Conservation (phyloP, 2,329 filamentous ascomycete species). For the Fusarium camptoceras region DNA sequence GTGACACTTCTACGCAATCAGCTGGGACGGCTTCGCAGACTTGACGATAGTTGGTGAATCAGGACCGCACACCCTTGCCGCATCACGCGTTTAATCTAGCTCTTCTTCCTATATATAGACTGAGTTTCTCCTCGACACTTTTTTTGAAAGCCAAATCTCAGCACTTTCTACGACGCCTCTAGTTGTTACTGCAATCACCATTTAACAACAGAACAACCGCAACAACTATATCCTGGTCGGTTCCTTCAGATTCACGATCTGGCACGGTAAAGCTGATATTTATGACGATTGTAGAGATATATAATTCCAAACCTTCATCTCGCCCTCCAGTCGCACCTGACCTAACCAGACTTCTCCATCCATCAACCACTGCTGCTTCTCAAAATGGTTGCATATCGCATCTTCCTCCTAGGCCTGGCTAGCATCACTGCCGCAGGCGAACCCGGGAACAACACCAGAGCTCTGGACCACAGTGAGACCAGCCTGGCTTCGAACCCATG, state of each 20-base stretch:
- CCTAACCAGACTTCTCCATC: accelerated
- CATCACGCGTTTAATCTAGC: accelerated
- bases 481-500: background rate
- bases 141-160: background rate
- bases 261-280: too few species aligned
- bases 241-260: too few species aligned
- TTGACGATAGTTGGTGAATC: background rate
- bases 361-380: background rate
- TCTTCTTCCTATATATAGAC: background rate
- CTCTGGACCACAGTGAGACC: background rate
- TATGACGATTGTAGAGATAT: background rate
- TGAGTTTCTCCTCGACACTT: background rate
- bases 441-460: too few species aligned
- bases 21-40: background rate
- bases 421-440: background rate
- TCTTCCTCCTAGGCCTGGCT: background rate
- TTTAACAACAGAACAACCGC: background rate
- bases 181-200: background rate
- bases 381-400: background rate
- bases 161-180: accelerated
- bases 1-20: accelerated
- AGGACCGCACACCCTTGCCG: accelerated
- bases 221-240: background rate
- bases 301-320: background rate
- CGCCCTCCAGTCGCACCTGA: accelerated